phyloP scores from a whole-genome alignment of 2,329 filamentous ascomycete species.

The Thermoascus crustaceus region DNA sequence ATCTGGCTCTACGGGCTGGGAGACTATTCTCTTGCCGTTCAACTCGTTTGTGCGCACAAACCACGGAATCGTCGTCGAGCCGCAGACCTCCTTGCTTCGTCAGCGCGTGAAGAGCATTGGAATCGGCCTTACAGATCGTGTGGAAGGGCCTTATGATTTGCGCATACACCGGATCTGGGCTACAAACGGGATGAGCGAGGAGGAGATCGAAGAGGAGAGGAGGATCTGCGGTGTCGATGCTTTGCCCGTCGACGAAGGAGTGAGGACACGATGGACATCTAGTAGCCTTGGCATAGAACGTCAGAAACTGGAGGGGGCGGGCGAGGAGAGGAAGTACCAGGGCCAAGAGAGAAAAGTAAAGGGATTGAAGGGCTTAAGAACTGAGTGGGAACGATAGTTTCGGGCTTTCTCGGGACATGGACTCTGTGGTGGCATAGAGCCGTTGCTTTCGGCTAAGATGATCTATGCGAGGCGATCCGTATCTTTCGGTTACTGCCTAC shows the following conservation, averaged over 20 bases:
- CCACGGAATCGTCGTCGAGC: constrained; percentile 83
- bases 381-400: no score
- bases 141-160: constrained; percentile 81
- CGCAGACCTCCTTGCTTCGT: constrained; percentile 79
- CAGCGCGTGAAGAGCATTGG: constrained; percentile 81
- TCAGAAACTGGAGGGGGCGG: no score
- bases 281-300: no score
- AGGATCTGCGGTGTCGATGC: constrained; percentile 33
- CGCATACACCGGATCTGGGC: constrained; percentile 84
- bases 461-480: no score
- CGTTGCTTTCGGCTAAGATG: no score
- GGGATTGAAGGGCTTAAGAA: no score
- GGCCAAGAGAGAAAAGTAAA: no score
- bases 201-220: constrained; percentile 33
- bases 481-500: no score
- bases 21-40: constrained; percentile 87
- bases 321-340: no score
- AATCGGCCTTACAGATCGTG: constrained; percentile 78
- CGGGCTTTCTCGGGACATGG: no score
- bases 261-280: constrained; percentile 19
- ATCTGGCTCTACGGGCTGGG: constrained; percentile 76
- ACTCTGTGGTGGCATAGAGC: no score
- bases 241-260: constrained; percentile 28
- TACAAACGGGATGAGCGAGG: constrained; percentile 57
- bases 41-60: constrained; percentile 93